Evolutionary conservation across 2,329 filamentous ascomycete species (phyloP).

Genomic region (Nigrospora oryzae): DNA sequence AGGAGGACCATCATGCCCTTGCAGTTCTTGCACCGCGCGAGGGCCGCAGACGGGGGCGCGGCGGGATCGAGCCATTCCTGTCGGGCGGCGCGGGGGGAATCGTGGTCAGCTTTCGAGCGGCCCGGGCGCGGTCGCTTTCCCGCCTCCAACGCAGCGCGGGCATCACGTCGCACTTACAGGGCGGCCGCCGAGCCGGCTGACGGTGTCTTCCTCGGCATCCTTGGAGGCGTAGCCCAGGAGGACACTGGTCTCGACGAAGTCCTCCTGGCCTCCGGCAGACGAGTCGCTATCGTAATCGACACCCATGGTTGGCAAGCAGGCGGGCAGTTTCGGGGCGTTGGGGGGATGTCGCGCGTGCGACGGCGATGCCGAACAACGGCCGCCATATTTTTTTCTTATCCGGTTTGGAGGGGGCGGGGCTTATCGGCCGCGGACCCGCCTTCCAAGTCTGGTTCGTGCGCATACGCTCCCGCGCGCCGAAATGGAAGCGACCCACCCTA

Average conservation of each 20-base stretch:
- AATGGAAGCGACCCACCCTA: too few species aligned
- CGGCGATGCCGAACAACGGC: too few species aligned
- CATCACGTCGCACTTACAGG: slow-evolving; percentile 53
- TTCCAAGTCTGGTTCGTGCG: too few species aligned
- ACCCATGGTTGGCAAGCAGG: slow-evolving; percentile 9
- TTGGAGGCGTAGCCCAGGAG: slow-evolving; percentile 82
- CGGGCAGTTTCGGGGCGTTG: too few species aligned
- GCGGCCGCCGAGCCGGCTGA: slow-evolving; percentile 80
- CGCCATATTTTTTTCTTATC: too few species aligned
- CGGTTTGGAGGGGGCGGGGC: too few species aligned
- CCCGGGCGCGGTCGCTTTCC: too few species aligned
- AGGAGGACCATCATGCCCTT: slow-evolving; percentile 75
- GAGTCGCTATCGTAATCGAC: slow-evolving; percentile 73
- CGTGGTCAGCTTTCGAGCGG: background rate
- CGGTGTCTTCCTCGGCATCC: slow-evolving; percentile 69
- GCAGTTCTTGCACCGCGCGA: slow-evolving; percentile 84
- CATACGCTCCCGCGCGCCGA: too few species aligned
- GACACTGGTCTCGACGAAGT: slow-evolving; percentile 75
- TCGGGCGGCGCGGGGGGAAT: background rate
- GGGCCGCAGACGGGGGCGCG: slow-evolving; percentile 61
- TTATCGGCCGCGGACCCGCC: too few species aligned
- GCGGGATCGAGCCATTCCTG: slow-evolving; percentile 78
- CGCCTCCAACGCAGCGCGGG: background rate
- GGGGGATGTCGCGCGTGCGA: too few species aligned
- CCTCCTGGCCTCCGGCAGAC: slow-evolving; percentile 55